These are phyloP conservation scores for Naegleria fowleri DNA, from an alignment of 208 protist genomes.

Conservation along the genomic window DNA sequence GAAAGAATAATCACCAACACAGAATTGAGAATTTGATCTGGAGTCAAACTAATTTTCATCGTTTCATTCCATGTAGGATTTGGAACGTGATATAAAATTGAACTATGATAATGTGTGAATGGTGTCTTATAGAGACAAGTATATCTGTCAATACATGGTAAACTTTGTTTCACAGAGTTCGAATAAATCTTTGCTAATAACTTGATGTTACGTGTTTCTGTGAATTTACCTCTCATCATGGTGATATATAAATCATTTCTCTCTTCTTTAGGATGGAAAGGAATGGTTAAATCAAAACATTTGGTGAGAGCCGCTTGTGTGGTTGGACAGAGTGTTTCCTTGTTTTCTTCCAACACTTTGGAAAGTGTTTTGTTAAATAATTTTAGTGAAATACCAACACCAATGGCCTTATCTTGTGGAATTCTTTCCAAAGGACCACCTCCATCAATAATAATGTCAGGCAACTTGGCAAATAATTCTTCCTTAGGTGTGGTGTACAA, in stretches of 20 bases:
- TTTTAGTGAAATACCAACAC: neutral
- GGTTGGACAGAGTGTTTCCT: too few species aligned
- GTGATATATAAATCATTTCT: conserved; percentile 18
- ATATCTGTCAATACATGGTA: neutral
- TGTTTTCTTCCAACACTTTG: neutral
- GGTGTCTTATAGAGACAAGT: neutral
- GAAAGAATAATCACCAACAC: neutral
- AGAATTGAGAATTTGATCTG: neutral
- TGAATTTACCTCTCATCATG: neutral
- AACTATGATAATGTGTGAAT: neutral
- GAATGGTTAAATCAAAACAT: neutral
- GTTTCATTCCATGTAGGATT: conserved; percentile 3
- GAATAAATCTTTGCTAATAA: neutral
- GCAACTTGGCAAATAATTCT: neutral
- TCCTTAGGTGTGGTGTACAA: neutral
- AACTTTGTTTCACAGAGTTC: neutral
- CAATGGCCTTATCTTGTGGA: conserved; percentile 7
- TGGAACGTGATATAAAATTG: neutral
- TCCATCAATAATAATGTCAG: conserved; percentile 16
- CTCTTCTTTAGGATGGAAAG: neutral
- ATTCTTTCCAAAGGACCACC: neutral
- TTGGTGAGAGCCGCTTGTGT: neutral
- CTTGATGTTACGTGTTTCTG: neutral
- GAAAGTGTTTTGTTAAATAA: neutral
- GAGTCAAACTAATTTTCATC: neutral